A percentile compares a stretch with the other conserved stretches of the same genome.
phyloP scores from a whole-genome alignment of 257 asterid genomes.

The Nicotiana paniculata region DNA sequence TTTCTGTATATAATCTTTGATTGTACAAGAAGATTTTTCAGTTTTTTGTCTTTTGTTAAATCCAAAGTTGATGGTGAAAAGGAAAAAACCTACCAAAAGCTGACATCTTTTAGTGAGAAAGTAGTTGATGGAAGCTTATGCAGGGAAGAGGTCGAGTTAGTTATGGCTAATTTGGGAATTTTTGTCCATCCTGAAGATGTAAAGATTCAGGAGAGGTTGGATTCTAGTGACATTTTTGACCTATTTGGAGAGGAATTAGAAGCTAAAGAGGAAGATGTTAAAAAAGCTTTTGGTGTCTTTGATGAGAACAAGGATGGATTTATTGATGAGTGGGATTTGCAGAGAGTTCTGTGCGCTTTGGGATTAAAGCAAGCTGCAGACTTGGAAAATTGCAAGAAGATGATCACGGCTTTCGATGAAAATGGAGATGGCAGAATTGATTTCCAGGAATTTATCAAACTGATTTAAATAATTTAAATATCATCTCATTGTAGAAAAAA shows the following conservation, averaged over 20 bases:
- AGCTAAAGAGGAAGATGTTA: constrained; percentile 42
- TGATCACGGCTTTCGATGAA: constrained; percentile 60
- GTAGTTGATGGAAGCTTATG: constrained; percentile 15
- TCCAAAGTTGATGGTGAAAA: neutral
- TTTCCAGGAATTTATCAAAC: constrained; percentile 50
- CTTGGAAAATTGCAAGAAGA: constrained; percentile 49
- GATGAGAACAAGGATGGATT: constrained; percentile 70
- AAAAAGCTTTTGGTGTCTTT: constrained; percentile 59
- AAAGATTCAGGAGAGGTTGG: constrained; percentile 24
- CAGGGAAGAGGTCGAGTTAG: constrained; percentile 42
- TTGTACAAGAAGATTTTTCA: constrained; percentile 15
- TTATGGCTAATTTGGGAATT: constrained; percentile 46
- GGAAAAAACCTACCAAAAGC: neutral
- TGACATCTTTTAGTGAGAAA: neutral
- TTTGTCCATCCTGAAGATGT: constrained; percentile 7
- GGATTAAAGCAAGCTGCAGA: constrained; percentile 51
- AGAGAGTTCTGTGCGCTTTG: constrained; percentile 41
- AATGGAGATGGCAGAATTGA: constrained; percentile 60
- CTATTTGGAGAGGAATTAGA: constrained; percentile 43
- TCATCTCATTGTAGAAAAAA: neutral
- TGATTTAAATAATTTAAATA: neutral
- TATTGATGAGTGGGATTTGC: constrained; percentile 68
- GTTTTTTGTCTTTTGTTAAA: constrained; percentile 5
- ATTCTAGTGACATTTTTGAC: constrained; percentile 18
- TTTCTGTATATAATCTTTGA: constrained; percentile 23